phyloP scores from a whole-genome alignment of 352 stramenopile genomes.

The Phytopythium oedochilum region DNA sequence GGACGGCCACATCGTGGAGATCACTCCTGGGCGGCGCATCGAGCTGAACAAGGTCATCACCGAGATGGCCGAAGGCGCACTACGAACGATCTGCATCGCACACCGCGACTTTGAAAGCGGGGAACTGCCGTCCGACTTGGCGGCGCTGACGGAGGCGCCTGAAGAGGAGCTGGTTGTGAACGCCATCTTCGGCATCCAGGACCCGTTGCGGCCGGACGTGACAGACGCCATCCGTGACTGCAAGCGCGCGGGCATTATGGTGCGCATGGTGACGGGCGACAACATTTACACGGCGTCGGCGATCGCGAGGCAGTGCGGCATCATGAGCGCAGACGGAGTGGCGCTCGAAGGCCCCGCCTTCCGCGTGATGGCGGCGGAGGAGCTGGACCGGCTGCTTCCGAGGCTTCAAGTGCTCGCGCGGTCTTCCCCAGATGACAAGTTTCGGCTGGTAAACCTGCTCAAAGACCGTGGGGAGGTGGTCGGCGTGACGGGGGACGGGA shows the following conservation, averaged over 20 bases:
- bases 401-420: constrained; percentile 89
- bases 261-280: constrained; percentile 99
- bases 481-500: constrained; percentile 75
- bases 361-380: constrained; percentile 68
- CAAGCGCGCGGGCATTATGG: constrained; percentile 95
- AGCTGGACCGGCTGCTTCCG: constrained; percentile 59
- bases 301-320: constrained; percentile 96
- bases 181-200: constrained; percentile 95
- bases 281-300: constrained; percentile 97
- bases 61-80: constrained; percentile 74
- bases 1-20: constrained; percentile 35
- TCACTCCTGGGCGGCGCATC: constrained; percentile 50
- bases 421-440: constrained; percentile 96
- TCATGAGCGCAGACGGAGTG: constrained; percentile 89
- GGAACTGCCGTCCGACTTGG: constrained; percentile 55
- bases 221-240: constrained; percentile 92
- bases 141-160: constrained; percentile 46
- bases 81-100: constrained; percentile 87
- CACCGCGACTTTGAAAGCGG: constrained; percentile 64
- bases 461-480: constrained; percentile 73
- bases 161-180: constrained; percentile 78
- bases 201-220: constrained; percentile 94
- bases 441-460: constrained; percentile 90
- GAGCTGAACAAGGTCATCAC: constrained; percentile 75
- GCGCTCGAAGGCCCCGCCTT: constrained; percentile 92